A percentile compares a stretch with the other conserved stretches of the same genome.
Conservation (phyloP, 2,329 filamentous ascomycete species). For the Colletotrichum sp. region DNA sequence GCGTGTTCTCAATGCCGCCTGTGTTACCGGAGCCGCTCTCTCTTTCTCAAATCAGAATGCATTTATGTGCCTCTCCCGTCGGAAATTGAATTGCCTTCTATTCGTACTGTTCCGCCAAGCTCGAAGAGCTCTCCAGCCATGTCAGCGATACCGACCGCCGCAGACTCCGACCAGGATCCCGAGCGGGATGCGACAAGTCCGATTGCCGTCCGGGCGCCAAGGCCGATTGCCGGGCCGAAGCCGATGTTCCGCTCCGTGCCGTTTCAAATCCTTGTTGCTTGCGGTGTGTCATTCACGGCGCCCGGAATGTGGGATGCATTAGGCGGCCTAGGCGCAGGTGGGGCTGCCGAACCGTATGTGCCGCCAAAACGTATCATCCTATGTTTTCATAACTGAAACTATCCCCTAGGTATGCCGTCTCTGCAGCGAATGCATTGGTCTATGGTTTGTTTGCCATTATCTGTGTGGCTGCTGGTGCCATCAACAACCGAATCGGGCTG, state of each 20-base stretch:
- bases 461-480: constrained; percentile 1
- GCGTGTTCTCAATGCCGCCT: not conserved
- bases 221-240: not conserved
- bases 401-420: not conserved
- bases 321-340: constrained; percentile 5
- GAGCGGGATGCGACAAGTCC: not conserved
- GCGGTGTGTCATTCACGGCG: constrained; percentile 1
- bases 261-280: constrained; percentile 2
- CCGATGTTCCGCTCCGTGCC: constrained; percentile 2
- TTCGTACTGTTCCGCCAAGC: not conserved
- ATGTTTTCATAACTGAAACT: not conserved
- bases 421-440: not conserved
- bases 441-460: constrained; percentile 2
- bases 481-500: constrained; percentile 1
- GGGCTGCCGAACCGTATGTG: not conserved
- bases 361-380: not conserved
- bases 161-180: not conserved
- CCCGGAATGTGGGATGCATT: constrained; percentile 8
- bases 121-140: not conserved
- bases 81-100: not conserved
- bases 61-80: not conserved
- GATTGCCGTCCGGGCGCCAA: not conserved
- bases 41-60: not conserved
- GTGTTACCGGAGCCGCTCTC: not conserved
- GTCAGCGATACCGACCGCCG: not conserved